phyloP scores from a whole-genome alignment of 306 rosid genomes.

The Acacia crassicarpa region DNA sequence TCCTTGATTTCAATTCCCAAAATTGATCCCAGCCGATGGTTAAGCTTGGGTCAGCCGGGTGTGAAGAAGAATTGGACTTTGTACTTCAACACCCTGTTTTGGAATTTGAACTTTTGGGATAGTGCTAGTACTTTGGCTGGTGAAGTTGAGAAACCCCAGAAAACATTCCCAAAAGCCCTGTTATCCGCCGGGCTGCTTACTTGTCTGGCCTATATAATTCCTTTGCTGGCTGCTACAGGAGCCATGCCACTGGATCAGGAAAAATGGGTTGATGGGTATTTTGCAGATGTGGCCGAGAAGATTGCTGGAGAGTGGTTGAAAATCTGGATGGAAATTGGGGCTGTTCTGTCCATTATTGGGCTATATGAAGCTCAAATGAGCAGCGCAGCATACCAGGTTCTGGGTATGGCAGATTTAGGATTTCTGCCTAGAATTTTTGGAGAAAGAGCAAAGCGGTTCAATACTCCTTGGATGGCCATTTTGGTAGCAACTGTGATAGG shows the following conservation, averaged over 20 bases:
- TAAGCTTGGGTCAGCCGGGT: conserved; percentile 50
- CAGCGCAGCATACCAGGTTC: conserved; percentile 70
- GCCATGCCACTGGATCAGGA: conserved; percentile 47
- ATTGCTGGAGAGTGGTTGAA: conserved; percentile 80
- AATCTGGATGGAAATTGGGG: conserved; percentile 74
- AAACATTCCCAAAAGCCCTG: conserved; percentile 48
- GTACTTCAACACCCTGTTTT: conserved; percentile 57
- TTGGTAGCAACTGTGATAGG: conserved; percentile 56
- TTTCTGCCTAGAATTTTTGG: conserved; percentile 56
- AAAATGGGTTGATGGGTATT: conserved; percentile 52
- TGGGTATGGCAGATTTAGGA: conserved; percentile 82
- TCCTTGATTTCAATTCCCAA: conserved; percentile 46
- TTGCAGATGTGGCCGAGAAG: conserved; percentile 57
- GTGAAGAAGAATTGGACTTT: conserved; percentile 48
- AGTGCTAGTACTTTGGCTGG: conserved; percentile 62
- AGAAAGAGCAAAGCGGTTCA: conserved; percentile 57
- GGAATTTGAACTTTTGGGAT: conserved; percentile 71
- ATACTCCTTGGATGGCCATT: conserved; percentile 87
- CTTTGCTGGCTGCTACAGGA: conserved; percentile 56
- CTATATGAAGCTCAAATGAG: conserved; percentile 76
- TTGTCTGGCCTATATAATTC: conserved; percentile 51
- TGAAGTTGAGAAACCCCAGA: conserved; percentile 58
- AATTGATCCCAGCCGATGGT: conserved; percentile 51
- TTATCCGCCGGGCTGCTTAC: conserved; percentile 46
- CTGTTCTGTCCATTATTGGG: conserved; percentile 63